phyloP scores from a whole-genome alignment of 108 stramenopile genomes.

The Licmophora abbreviata region DNA sequence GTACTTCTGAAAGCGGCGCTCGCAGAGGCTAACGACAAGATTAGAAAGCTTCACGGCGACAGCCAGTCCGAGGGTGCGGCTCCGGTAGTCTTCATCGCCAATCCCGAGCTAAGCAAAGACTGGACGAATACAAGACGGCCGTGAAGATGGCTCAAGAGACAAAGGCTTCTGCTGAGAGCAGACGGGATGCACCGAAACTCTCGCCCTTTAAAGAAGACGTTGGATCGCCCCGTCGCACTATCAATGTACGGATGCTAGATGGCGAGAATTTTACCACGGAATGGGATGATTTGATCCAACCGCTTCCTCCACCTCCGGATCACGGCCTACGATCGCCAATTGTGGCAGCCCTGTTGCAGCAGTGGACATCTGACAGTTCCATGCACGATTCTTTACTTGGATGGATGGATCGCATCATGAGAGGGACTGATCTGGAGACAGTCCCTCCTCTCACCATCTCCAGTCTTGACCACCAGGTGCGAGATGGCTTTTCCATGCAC shows the following conservation, averaged over 20 bases:
- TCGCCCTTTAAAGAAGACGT: too few relatives aligned
- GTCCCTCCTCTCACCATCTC: slow-evolving; percentile 72
- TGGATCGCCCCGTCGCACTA: too few relatives aligned
- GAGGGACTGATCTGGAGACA: slow-evolving; percentile 34
- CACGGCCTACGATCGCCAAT: slow-evolving; percentile 76
- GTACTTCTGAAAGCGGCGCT: slow-evolving; percentile 26
- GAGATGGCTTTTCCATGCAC: slow-evolving; percentile 81
- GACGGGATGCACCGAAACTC: too few relatives aligned
- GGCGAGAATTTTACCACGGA: slow-evolving; percentile 78
- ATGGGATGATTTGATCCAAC: slow-evolving; percentile 53
- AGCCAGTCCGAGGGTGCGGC: background rate
- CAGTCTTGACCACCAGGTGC: slow-evolving; percentile 65
- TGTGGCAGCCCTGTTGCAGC: slow-evolving; percentile 48
- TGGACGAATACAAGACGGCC: slow-evolving; percentile 20
- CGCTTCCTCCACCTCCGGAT: slow-evolving; percentile 79
- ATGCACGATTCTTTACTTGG: slow-evolving; percentile 52
- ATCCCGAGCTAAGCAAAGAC: slow-evolving; percentile 1
- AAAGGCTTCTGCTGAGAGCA: slow-evolving; percentile 13
- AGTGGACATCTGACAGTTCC: slow-evolving; percentile 56
- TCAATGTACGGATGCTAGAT: slow-evolving; percentile 75
- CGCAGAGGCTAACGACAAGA: slow-evolving; percentile 54
- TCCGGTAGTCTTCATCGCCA: background rate
- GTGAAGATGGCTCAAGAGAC: slow-evolving; percentile 54
- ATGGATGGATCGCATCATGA: slow-evolving; percentile 70
- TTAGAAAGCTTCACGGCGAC: background rate